These are phyloP conservation scores for Coprinopsis cinerea DNA, from an alignment of 768 basidiomycete species.

Conservation along the genomic window DNA sequence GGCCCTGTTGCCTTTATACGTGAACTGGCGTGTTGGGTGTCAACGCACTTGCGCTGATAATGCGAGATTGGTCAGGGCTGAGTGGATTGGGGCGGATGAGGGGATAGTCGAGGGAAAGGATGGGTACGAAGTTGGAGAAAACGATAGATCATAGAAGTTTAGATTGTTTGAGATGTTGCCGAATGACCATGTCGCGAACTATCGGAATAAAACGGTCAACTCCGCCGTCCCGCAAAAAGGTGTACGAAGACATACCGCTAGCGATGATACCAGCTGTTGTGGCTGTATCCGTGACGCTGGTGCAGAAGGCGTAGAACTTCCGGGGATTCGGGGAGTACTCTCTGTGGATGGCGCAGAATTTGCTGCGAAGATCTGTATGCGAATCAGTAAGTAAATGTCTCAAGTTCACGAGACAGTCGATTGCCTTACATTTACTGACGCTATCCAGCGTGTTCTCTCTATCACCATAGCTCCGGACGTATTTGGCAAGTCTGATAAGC, in stretches of 20 bases:
- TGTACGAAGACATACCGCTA: conserved; percentile 46
- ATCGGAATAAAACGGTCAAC: conserved; percentile 17
- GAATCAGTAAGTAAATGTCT: background rate
- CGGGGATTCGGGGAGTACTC: conserved; percentile 70
- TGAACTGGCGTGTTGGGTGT: too few species aligned
- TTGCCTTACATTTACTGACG: conserved; percentile 61
- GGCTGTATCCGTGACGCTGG: conserved; percentile 68
- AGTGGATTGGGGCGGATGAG: background rate
- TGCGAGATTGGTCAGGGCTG: too few species aligned
- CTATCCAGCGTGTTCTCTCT: conserved; percentile 64
- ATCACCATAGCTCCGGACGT: conserved; percentile 70
- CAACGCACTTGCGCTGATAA: too few species aligned
- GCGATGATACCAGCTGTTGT: conserved; percentile 75
- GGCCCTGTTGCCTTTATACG: too few species aligned
- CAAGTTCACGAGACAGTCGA: background rate
- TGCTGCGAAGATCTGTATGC: conserved; percentile 55
- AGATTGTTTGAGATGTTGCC: conserved; percentile 70
- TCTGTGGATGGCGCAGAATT: conserved; percentile 71
- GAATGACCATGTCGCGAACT: conserved; percentile 81
- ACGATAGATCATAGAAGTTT: conserved; percentile 46
- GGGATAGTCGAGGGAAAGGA: background rate
- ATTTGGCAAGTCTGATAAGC: conserved; percentile 47
- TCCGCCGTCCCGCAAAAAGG: conserved; percentile 13
- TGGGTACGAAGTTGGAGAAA: background rate
- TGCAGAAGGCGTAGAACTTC: conserved; percentile 75